These are phyloP conservation scores for Salix udensis DNA, from an alignment of 345 rosid genomes.

Conservation along the genomic window DNA sequence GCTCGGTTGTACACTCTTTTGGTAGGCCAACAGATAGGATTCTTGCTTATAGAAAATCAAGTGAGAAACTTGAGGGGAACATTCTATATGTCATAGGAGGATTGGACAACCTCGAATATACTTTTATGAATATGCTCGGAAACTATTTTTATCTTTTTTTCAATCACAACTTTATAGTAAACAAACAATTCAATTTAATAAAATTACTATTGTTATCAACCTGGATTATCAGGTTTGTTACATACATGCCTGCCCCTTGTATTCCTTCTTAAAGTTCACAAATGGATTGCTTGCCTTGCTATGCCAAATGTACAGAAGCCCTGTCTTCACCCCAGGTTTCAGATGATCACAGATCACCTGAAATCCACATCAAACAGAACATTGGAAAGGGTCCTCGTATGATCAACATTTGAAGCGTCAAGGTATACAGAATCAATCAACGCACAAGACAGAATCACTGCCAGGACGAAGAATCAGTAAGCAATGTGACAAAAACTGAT, in stretches of 20 bases:
- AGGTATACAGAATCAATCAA: neutral
- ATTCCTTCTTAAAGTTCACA: conserved; percentile 35
- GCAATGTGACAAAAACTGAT: neutral
- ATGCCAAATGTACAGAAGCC: conserved; percentile 35
- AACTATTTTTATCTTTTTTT: no score
- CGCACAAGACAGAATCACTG: neutral
- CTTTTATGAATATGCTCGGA: no score
- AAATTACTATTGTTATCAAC: no score
- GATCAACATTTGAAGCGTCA: neutral
- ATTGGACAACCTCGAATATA: no score
- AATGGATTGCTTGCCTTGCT: conserved; percentile 38
- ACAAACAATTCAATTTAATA: no score
- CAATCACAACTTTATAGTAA: no score
- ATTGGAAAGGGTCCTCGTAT: neutral
- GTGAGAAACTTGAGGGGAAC: no score
- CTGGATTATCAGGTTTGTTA: no score
- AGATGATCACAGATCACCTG: conserved; percentile 39
- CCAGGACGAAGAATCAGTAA: neutral
- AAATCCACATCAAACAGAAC: neutral
- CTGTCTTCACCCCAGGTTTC: conserved; percentile 29
- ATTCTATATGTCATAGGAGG: no score
- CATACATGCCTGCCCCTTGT: conserved; percentile 22
- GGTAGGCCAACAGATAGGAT: conserved; percentile 21
- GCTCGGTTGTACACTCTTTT: conserved; percentile 33
- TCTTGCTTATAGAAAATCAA: no score